Base-by-base conservation (phyloP, 306 rosid genomes). In the Prosopis cineraria region DNA sequence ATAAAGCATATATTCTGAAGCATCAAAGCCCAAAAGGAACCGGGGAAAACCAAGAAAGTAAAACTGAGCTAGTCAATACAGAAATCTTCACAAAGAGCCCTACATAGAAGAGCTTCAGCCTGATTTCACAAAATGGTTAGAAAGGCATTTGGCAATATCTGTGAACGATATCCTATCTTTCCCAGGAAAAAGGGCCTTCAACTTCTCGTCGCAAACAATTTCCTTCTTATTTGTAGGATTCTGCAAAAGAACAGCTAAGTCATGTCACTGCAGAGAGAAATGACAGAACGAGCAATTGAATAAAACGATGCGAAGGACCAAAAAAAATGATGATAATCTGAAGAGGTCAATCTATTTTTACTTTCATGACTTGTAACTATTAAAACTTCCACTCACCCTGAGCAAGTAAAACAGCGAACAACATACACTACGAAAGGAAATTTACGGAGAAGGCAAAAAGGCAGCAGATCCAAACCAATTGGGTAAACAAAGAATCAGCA, bases 151-250 rank as follows among this genome's bases (percentile, higher is more conserved):
- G 34, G 85, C 84, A 82, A 90, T 88, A 76, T 90, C 93, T 0
- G 84, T 72, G 79, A 90, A 85, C 24, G 84, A 90, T 1, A 90
- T 92, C 41, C 66, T 79, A 9, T 88, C 96, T 71, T 89, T 88
- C 69, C 93, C 92, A 30, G 65, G 82, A 63, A 90, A 90, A n/a
- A 90, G 83, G 45, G 91, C 72, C 91, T 90, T 90, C 80, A 90
- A 73, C 84, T 86, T 90, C 16, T 69, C 93, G 76, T 90, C 96
- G 73, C 96, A 90, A 30, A 78, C 55, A 70, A 90, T 80, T 83
- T 85, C 89, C 86, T 47, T 90, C 86, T 88, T 90, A 62, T 88
- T 85, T 7, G 82, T 8, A 37, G 92, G 95, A 79, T 81, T 90
- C 95, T 90, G 90, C 89, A 22, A 83, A 78, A 69, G 52, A 83